Conservation (phyloP, 1,284 basidiomycete species). For the Wolfiporia cocos region DNA sequence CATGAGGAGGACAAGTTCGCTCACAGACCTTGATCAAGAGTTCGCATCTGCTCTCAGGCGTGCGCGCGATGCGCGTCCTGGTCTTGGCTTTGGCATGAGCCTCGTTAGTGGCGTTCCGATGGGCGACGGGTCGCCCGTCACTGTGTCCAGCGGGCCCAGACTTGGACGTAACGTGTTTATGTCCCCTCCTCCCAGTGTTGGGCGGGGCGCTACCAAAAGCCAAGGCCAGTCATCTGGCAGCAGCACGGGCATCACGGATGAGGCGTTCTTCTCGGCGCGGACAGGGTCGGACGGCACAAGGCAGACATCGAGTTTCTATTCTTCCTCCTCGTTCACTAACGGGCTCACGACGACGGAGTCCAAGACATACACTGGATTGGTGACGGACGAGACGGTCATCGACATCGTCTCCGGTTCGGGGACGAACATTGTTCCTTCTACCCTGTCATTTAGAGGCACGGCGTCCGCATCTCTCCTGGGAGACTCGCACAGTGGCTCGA, state of each 20-base stretch:
- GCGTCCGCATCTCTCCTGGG: constrained; percentile 51
- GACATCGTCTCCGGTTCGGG: constrained; percentile 36
- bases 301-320: constrained; percentile 28
- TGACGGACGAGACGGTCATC: constrained; percentile 27
- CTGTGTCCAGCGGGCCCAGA: constrained; percentile 48
- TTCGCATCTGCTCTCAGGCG: constrained; percentile 46
- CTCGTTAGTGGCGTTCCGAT: constrained; percentile 31
- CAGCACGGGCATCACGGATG: constrained; percentile 44
- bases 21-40: constrained; percentile 70
- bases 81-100: constrained; percentile 38
- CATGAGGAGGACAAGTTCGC: constrained; percentile 63
- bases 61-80: constrained; percentile 37
- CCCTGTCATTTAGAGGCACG: constrained; percentile 48
- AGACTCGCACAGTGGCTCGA: constrained; percentile 45
- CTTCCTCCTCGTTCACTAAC: constrained; percentile 25
- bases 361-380: constrained; percentile 15
- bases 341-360: constrained; percentile 15
- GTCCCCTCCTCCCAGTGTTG: constrained; percentile 49
- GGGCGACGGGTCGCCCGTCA: constrained; percentile 45
- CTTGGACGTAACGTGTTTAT: constrained; percentile 47
- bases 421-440: constrained; percentile 43
- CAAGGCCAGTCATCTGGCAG: constrained; percentile 23
- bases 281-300: constrained; percentile 22
- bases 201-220: constrained; percentile 32
- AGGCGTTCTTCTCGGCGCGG: constrained; percentile 51